A percentile compares a stretch with the other conserved stretches of the same genome.
These are phyloP conservation scores for Trichosporon sp. DNA, from an alignment of 1,284 basidiomycete species.

Conservation along the genomic window DNA sequence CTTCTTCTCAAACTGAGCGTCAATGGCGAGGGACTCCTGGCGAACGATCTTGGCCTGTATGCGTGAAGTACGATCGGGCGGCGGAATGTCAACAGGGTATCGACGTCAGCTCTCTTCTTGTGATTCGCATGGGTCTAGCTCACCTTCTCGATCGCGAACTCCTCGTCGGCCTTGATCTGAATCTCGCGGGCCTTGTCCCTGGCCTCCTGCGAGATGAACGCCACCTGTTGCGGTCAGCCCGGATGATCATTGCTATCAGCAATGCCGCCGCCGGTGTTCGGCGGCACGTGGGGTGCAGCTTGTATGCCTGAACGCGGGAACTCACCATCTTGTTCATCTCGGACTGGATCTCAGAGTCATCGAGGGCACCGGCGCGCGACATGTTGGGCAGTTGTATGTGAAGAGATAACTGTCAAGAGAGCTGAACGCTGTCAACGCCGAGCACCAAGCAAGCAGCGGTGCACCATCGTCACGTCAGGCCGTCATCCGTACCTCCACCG, in stretches of 20 bases:
- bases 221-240: conserved; percentile 59
- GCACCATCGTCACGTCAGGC: conserved; percentile 6
- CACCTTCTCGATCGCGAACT: conserved; percentile 96
- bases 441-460: neutral
- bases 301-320: conserved; percentile 9
- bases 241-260: neutral
- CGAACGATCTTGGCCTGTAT: conserved; percentile 87
- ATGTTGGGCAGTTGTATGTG: conserved; percentile 28
- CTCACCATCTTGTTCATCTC: conserved; percentile 99
- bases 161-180: conserved; percentile 91
- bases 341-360: conserved; percentile 90
- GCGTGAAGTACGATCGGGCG: neutral
- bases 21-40: conserved; percentile 86
- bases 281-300: conserved; percentile 12
- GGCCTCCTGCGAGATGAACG: conserved; percentile 95
- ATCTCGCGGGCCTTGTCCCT: conserved; percentile 95
- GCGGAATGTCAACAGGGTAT: neutral
- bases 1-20: conserved; percentile 89
- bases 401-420: neutral
- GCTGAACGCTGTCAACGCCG: neutral
- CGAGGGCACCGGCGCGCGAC: conserved; percentile 60
- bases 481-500: conserved; percentile 1
- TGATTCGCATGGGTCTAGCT: neutral
- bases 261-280: neutral
- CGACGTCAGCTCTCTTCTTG: neutral